Evolutionary conservation across 768 basidiomycete genomes (phyloP).

Genomic region (Pleurotus ostreatus): DNA sequence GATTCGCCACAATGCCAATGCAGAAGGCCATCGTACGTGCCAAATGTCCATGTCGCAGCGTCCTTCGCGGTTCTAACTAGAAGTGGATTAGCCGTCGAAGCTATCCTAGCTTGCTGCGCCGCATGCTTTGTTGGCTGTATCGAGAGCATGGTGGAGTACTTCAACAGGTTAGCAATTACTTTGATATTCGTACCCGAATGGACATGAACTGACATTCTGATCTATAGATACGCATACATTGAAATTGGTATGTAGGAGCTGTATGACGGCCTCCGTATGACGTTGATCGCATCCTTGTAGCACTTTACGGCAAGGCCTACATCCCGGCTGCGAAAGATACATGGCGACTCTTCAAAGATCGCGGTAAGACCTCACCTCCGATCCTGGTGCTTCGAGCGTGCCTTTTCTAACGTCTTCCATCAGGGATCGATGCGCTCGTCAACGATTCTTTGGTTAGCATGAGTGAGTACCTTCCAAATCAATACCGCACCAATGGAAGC

Average conservation of each 20-base stretch:
- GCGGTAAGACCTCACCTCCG: constrained; percentile 34
- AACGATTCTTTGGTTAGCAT: constrained; percentile 82
- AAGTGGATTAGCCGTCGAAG: constrained; percentile 54
- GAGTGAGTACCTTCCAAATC: constrained; percentile 39
- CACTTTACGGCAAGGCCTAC: constrained; percentile 83
- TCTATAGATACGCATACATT: constrained; percentile 68
- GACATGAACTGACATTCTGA: not conserved
- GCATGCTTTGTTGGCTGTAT: constrained; percentile 74
- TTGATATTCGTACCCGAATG: not conserved
- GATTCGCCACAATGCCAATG: constrained; percentile 53
- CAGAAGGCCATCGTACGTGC: constrained; percentile 62
- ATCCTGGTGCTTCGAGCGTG: constrained; percentile 3
- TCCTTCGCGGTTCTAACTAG: not conserved
- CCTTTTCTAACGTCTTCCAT: constrained; percentile 13
- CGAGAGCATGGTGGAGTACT: constrained; percentile 67
- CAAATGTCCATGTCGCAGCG: not conserved
- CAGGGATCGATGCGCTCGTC: constrained; percentile 71
- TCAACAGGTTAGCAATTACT: constrained; percentile 55
- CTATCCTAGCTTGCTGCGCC: constrained; percentile 74
- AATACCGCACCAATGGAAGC: not conserved
- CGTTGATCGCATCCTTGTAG: constrained; percentile 24
- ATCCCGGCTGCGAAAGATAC: constrained; percentile 80
- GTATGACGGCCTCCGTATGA: not conserved
- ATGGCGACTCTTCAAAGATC: constrained; percentile 71
- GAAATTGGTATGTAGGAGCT: constrained; percentile 56